These are phyloP conservation scores for Sugiyamaella qingdaonensis DNA, from an alignment of 805 yeast genomes.

Conservation along the genomic window DNA sequence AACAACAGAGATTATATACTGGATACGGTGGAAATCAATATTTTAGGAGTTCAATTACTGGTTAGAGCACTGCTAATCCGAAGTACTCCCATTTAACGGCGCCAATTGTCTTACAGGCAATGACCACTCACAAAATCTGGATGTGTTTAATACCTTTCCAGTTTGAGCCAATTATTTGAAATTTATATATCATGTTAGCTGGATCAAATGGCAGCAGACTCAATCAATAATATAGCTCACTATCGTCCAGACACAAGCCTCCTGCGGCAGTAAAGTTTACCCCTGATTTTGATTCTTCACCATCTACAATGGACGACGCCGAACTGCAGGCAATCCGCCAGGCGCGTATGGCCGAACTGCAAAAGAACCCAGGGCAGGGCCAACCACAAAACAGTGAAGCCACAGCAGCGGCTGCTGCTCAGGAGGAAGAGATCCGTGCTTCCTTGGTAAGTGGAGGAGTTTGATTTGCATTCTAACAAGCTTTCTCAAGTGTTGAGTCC, in stretches of 20 bases:
- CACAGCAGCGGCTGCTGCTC: constrained; percentile 29
- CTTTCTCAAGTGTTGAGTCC: constrained; percentile 73
- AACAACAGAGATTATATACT: too few species aligned
- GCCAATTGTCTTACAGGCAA: too few species aligned
- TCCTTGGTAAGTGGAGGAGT: constrained; percentile 25
- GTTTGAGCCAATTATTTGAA: too few species aligned
- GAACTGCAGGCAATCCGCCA: constrained; percentile 88
- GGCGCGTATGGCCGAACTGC: constrained; percentile 85
- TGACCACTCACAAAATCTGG: background rate
- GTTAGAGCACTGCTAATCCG: too few species aligned
- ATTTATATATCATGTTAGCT: background rate
- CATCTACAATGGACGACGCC: constrained; percentile 66
- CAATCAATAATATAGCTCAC: background rate
- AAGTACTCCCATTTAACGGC: too few species aligned
- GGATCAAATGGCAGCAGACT: background rate
- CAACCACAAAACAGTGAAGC: constrained; percentile 36
- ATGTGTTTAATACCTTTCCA: too few species aligned
- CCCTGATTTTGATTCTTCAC: constrained; percentile 1
- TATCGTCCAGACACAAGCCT: too few species aligned
- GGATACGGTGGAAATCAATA: too few species aligned
- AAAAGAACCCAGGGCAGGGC: constrained; percentile 25
- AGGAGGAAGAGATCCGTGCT: constrained; percentile 40
- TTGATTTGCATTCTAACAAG: constrained; percentile 17
- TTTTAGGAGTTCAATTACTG: too few species aligned
- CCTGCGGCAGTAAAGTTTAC: background rate